Evolutionary conservation across 306 rosid species (phyloP).

Genomic region (Phaseolus lunatus): DNA sequence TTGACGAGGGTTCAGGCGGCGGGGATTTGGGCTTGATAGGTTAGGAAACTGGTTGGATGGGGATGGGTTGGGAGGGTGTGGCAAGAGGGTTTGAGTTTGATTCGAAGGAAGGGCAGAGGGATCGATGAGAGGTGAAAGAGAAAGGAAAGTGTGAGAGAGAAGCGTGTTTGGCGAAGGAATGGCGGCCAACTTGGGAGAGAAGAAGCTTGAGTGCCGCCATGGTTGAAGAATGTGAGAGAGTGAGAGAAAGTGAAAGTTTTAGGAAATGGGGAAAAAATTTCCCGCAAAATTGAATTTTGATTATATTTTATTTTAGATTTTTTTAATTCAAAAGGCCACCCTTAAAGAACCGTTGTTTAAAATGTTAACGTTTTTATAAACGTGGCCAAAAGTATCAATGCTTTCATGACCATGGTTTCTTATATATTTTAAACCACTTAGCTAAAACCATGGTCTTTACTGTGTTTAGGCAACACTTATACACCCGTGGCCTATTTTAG

Average conservation of each 20-base stretch:
- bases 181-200: slow-evolving; percentile 80
- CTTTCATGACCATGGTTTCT: too few species aligned
- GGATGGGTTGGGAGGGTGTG: slow-evolving; percentile 45
- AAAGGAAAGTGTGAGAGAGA: slow-evolving; percentile 31
- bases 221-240: background rate
- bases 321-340: too few species aligned
- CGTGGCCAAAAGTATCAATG: too few species aligned
- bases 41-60: slow-evolving; percentile 78
- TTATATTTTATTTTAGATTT: too few species aligned
- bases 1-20: slow-evolving; percentile 42
- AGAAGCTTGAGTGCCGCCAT: slow-evolving; percentile 82
- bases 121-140: slow-evolving; percentile 49
- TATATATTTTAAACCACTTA: too few species aligned
- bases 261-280: slow-evolving; percentile 42
- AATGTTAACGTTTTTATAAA: too few species aligned
- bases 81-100: slow-evolving; percentile 48
- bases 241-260: slow-evolving; percentile 41
- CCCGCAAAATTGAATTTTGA: too few species aligned
- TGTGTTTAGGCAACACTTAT: too few species aligned
- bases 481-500: too few species aligned
- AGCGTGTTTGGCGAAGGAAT: slow-evolving; percentile 50
- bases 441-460: too few species aligned
- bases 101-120: slow-evolving; percentile 57
- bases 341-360: too few species aligned
- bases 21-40: slow-evolving; percentile 62